Evolutionary conservation across 495 filamentous ascomycete species (phyloP), one percentile per base, ranked within the genome.

Genomic region (Penicillium egyptiacum): DNA sequence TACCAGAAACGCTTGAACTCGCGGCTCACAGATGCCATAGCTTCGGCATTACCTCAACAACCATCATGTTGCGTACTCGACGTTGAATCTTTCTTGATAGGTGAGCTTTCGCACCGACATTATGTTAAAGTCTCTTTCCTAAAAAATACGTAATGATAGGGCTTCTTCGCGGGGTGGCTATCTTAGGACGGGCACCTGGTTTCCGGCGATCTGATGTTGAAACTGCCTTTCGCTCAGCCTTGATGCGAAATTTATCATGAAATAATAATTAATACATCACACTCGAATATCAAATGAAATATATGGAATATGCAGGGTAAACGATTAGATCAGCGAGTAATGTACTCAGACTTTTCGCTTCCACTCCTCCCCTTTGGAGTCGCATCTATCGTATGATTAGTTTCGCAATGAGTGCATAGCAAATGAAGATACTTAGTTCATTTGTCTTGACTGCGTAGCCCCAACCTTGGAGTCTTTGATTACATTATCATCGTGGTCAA

Each of bases 121-220:
- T 3, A 19, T 11, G 8, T 11, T 11, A n/a, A 46, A 16, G 1
- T 5, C 16, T 28, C 7, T 1, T n/a, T 39, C 17, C 37, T 50
- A n/a, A 50, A 40, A n/a, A n/a, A 6, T 0, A n/a, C n/a, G n/a
- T n/a, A 39, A 37, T n/a, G 5, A 19, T 39, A 50, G 48, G 7
- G 40, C 48, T 50, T 7, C 48, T 35, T 35, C 22, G 20, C 2
- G 28, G 48, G 4, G 20, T 50, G 20, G 48, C 48, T 22, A 50
- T 50, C 7, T n/a, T 50, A 25, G 48, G 48, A 17, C 48, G 48
- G 23, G 48, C 48, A 4, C 48, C 48, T 3, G 48, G 48, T 10
- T 50, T 50, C 14, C 48, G 48, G 7, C 33, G 48, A 50, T 39
- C 33, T 25, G 48, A 50, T 37, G 48, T 50, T 10, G 48, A 50